Conservation (phyloP, 768 basidiomycete genomes). For the Leccinum pellstonianum region DNA sequence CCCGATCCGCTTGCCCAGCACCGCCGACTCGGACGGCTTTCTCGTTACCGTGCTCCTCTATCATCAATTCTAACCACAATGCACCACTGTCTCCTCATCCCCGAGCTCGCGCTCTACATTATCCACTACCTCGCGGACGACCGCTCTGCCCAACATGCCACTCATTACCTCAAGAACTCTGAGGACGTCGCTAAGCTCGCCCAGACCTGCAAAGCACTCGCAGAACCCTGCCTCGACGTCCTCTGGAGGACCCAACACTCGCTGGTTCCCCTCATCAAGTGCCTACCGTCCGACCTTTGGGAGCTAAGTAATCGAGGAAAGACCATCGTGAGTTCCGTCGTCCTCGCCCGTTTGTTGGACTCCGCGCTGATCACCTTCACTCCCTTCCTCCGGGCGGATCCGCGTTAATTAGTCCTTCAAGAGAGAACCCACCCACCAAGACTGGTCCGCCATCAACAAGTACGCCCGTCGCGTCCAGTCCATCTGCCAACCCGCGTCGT, state of each 20-base stretch:
- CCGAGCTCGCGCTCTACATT: conserved; percentile 27
- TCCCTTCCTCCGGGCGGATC: neutral
- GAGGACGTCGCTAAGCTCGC: conserved; percentile 29
- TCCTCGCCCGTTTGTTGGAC: neutral
- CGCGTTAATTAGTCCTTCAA: conserved; percentile 18
- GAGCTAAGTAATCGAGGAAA: conserved; percentile 18
- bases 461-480: conserved; percentile 26
- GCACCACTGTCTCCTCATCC: conserved; percentile 32
- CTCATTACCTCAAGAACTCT: conserved; percentile 20
- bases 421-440: conserved; percentile 16
- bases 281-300: conserved; percentile 28
- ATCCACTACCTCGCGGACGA: conserved; percentile 26
- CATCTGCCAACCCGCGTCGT: conserved; percentile 26
- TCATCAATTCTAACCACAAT: conserved; percentile 2
- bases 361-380: neutral
- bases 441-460: conserved; percentile 24
- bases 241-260: conserved; percentile 33
- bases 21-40: neutral
- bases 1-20: neutral
- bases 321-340: conserved; percentile 21
- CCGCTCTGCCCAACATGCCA: conserved; percentile 14
- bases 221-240: conserved; percentile 31
- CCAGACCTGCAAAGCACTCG: conserved; percentile 28
- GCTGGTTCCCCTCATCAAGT: conserved; percentile 30
- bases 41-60: neutral